These are phyloP conservation scores for Oemleria cerasiformis DNA, from an alignment of 306 rosid species.

Conservation along the genomic window DNA sequence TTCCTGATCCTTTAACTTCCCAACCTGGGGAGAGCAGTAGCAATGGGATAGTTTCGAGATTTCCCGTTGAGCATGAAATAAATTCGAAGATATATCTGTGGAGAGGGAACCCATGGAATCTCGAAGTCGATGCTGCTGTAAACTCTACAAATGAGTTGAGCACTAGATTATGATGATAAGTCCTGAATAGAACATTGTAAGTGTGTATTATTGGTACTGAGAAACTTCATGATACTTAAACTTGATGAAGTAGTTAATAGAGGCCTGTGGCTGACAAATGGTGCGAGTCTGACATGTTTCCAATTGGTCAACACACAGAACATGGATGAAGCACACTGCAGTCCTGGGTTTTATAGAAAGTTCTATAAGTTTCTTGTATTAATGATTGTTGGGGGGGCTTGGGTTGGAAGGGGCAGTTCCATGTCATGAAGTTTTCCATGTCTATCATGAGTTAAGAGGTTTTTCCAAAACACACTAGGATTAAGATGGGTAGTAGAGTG, in stretches of 20 bases:
- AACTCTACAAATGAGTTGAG: constrained; percentile 95
- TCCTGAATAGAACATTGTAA: neutral
- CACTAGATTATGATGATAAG: neutral
- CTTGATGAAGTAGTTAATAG: neutral
- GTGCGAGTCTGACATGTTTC: constrained; percentile 21
- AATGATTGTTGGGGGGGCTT: too few species aligned
- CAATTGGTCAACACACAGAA: constrained; percentile 44
- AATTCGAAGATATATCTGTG: constrained; percentile 84
- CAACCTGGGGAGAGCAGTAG: constrained; percentile 44
- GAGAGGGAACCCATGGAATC: constrained; percentile 98
- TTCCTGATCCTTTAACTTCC: constrained; percentile 76
- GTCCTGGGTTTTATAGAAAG: too few species aligned
- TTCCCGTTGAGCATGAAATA: constrained; percentile 82
- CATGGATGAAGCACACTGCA: constrained; percentile 97
- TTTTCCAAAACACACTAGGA: too few species aligned
- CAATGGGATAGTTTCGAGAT: constrained; percentile 54
- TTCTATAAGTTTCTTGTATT: too few species aligned
- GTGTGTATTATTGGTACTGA: neutral
- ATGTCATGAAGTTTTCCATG: too few species aligned
- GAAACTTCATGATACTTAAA: neutral
- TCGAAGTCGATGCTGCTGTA: constrained; percentile 97
- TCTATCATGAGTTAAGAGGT: too few species aligned
- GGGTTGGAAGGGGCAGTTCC: too few species aligned
- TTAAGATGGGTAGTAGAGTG: too few species aligned
- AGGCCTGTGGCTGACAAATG: constrained; percentile 2